Base-by-base conservation (phyloP, 164 flowering plant species). In the Vitis amurensis region DNA sequence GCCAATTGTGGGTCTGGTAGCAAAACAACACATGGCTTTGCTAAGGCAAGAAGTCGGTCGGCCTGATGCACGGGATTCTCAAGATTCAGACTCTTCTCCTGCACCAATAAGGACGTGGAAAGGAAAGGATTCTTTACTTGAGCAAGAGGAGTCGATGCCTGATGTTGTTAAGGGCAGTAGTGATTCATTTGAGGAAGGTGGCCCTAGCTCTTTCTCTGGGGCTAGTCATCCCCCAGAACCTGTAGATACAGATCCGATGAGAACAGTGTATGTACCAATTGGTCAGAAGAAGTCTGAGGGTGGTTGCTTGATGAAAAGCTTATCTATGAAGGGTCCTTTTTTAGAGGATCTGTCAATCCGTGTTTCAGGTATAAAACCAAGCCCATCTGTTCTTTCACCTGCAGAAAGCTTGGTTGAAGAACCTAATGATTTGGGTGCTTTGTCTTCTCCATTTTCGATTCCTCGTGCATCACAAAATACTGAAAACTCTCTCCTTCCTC, bases 221-320 rank as follows among this genome's bases (percentile, higher is more conserved):
- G 97, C 79, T 27, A 88, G 94, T 80, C 97, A 91, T 71, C 97
- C 97, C 17, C 92, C 88, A 8, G 97, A 91, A 61, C 97, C 97
- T n/a, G 80, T 86, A 60, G 97, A 91, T 64, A 84, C 74, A 11
- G 89, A 91, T 83, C 73, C 78, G 59, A 87, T 90, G 86, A 85
- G 77, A 64, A 80, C 91, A 0, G 89, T 91, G 11, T 88, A 83
- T 73, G 88, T 87, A 19, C 84, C 94, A 11, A 81, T 88, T 56
- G 81, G 84, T 51, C 83, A 84, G 68, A 84, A 76, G 52, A 86
- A 88, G 73, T 71, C 92, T 3, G 88, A 87, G 63, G 68, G 81
- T 70, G 84, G 83, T 62, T 73, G 87, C 78, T 81, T 91, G 73
- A 77, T 84, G 70, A 91, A 85, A 79, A 89, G 88, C 73, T 19